Evolutionary conservation across 176 grass and related monocot species (phyloP).

Genomic region (Carex littledalei): DNA sequence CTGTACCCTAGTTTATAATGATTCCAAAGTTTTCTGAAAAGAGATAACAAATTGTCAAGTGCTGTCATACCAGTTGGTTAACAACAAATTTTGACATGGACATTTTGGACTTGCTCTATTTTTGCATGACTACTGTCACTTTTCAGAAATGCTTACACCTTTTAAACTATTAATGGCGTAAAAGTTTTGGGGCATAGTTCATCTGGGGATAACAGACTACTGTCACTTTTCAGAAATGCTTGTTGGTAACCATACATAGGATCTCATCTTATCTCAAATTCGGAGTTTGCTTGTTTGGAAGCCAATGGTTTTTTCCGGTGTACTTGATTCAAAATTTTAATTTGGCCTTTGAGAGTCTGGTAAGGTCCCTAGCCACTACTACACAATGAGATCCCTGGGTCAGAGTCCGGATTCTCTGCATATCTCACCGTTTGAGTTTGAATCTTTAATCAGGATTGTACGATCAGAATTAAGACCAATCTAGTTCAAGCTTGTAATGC

Average conservation of each 20-base stretch:
- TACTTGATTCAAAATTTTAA: not conserved
- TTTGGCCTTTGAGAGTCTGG: not conserved
- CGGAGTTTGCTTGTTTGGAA: not conserved
- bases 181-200: constrained; percentile 1
- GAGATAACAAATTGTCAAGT: not conserved
- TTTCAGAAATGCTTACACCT: not conserved
- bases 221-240: not conserved
- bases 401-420: not conserved
- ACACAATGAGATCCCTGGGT: not conserved
- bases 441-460: too few species aligned
- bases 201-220: not conserved
- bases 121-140: not conserved
- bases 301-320: constrained; percentile 3
- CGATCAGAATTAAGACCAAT: too few species aligned
- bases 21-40: not conserved
- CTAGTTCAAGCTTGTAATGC: too few species aligned
- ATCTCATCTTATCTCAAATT: not conserved
- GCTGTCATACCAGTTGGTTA: not conserved
- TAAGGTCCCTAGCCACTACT: not conserved
- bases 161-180: not conserved
- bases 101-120: not conserved
- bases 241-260: not conserved
- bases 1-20: not conserved
- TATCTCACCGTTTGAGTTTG: too few species aligned
- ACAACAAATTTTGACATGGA: not conserved